A percentile compares a stretch with the other conserved stretches of the same genome.
Evolutionary conservation across 177 flowering plant genomes (phyloP).

Genomic region (Vitis hybrid): DNA sequence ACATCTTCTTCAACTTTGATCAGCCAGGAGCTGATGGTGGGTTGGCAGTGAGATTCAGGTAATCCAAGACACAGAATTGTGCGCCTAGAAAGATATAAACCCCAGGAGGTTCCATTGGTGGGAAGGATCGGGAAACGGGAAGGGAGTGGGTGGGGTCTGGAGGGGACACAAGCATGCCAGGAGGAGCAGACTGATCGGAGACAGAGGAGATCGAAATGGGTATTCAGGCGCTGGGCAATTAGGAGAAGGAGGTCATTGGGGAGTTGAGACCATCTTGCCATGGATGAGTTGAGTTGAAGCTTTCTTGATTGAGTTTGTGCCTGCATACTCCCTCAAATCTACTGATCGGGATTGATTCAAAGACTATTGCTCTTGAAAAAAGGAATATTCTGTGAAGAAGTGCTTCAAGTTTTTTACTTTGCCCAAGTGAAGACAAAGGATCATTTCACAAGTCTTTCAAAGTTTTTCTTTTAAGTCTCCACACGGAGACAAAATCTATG

Average conservation of each 20-base stretch:
- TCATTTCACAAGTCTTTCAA: too few species aligned
- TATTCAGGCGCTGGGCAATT: slow-evolving; percentile 36
- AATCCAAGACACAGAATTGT: slow-evolving; percentile 32
- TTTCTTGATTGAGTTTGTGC: too few species aligned
- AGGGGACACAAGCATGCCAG: slow-evolving; percentile 49
- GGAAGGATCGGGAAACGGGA: slow-evolving; percentile 41
- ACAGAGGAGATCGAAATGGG: slow-evolving; percentile 43
- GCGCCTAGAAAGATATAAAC: slow-evolving; percentile 59
- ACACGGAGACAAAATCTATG: too few species aligned
- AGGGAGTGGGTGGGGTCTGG: slow-evolving; percentile 22
- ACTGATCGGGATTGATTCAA: too few species aligned
- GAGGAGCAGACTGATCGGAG: slow-evolving; percentile 69
- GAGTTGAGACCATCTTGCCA: slow-evolving; percentile 71
- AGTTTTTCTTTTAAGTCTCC: too few species aligned
- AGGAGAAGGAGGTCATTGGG: slow-evolving; percentile 54
- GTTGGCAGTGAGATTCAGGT: slow-evolving; percentile 10
- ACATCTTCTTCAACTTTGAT: slow-evolving; percentile 51
- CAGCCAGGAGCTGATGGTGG: slow-evolving; percentile 36
- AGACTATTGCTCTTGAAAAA: too few species aligned
- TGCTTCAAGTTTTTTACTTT: too few species aligned
- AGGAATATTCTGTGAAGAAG: too few species aligned
- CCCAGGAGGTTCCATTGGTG: slow-evolving; percentile 32
- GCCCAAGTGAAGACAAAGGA: too few species aligned
- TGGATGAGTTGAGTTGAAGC: slow-evolving; percentile 8
- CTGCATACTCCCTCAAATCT: too few species aligned